phyloP scores from a whole-genome alignment of 352 stramenopile genomes.

The Pythium biforme region DNA sequence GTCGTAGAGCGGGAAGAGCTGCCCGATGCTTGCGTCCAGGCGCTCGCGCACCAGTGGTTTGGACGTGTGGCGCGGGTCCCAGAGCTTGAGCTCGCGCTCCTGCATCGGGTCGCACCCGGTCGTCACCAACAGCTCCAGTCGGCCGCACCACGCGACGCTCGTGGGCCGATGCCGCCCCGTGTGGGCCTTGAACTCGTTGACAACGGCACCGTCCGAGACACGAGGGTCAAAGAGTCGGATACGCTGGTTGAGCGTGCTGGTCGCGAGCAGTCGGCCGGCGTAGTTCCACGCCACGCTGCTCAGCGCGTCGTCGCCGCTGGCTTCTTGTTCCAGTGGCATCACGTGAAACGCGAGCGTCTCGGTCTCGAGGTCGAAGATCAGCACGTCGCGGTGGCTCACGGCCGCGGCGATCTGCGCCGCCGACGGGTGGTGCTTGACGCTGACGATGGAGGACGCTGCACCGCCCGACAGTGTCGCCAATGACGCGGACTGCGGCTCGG shows the following conservation, averaged over 20 bases:
- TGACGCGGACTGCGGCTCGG: constrained; percentile 20
- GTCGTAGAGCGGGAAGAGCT: constrained; percentile 72
- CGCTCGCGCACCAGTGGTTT: constrained; percentile 58
- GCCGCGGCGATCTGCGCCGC: constrained; percentile 43
- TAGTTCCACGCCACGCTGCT: constrained; percentile 56
- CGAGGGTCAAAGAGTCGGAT: constrained; percentile 63
- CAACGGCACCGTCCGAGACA: background rate
- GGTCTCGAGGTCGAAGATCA: constrained; percentile 46
- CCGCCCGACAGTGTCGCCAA: constrained; percentile 17
- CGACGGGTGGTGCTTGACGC: constrained; percentile 56
- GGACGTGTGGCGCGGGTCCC: constrained; percentile 58
- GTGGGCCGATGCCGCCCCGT: constrained; percentile 40
- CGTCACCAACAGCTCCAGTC: constrained; percentile 52
- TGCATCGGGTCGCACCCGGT: constrained; percentile 63
- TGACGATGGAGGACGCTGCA: constrained; percentile 29
- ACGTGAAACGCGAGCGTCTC: constrained; percentile 26
- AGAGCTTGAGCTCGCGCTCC: constrained; percentile 76
- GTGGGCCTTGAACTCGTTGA: constrained; percentile 37
- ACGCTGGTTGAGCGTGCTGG: constrained; percentile 43
- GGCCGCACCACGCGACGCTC: constrained; percentile 60
- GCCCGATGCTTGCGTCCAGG: constrained; percentile 57
- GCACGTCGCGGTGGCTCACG: constrained; percentile 40
- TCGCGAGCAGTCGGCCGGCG: constrained; percentile 53
- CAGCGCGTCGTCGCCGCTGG: constrained; percentile 1
- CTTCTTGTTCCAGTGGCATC: constrained; percentile 9